phyloP scores from a whole-genome alignment of 768 basidiomycete species.

The Rhizopogon vinicolor region DNA sequence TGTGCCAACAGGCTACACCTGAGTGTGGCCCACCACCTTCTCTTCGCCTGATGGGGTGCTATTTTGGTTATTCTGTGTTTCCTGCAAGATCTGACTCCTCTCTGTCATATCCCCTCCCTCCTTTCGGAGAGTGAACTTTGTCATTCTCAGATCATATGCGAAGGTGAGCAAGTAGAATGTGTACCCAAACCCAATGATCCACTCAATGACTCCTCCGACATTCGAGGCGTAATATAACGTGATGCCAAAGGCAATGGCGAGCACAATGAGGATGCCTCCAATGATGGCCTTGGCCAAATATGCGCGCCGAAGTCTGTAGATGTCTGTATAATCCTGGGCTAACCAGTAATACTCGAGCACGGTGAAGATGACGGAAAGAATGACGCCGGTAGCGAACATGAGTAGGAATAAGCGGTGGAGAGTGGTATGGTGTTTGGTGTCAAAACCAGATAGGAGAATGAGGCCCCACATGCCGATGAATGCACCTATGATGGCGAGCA shows the following conservation, averaged over 20 bases:
- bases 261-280: conserved; percentile 49
- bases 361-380: conserved; percentile 70
- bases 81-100: neutral
- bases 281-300: conserved; percentile 63
- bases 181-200: conserved; percentile 69
- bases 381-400: conserved; percentile 70
- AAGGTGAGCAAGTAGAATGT: conserved; percentile 73
- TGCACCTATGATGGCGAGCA: conserved; percentile 56
- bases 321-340: conserved; percentile 45
- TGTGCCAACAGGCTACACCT: neutral
- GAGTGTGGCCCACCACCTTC: neutral
- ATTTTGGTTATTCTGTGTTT: neutral
- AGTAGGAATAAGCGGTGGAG: conserved; percentile 61
- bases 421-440: conserved; percentile 49
- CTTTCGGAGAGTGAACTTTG: conserved; percentile 23
- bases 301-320: conserved; percentile 42
- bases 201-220: conserved; percentile 68
- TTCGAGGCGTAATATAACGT: conserved; percentile 40
- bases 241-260: conserved; percentile 61
- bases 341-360: conserved; percentile 69
- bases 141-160: conserved; percentile 62
- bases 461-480: conserved; percentile 62
- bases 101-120: conserved; percentile 1
- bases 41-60: neutral
- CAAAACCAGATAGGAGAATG: conserved; percentile 66